These are phyloP conservation scores for Ramalina peruviana DNA, from an alignment of 495 filamentous ascomycete genomes.

Conservation along the genomic window DNA sequence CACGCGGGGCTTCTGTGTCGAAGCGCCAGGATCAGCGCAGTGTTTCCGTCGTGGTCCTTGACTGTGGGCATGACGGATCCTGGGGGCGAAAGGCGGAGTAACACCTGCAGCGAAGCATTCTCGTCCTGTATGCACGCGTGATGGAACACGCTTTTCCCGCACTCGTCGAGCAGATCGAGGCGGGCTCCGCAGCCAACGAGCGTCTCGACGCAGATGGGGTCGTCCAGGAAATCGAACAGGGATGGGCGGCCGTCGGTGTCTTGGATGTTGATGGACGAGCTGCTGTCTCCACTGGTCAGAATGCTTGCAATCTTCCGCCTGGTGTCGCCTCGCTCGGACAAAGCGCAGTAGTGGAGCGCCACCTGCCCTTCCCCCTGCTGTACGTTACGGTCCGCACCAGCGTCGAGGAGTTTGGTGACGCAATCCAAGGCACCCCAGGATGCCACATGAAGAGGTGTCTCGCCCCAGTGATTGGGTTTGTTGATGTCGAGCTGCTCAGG, in stretches of 20 bases:
- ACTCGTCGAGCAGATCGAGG: conserved; percentile 2
- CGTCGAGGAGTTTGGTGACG: conserved; percentile 1
- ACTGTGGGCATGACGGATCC: conserved; percentile 1
- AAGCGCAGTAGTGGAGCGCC: conserved; percentile 4
- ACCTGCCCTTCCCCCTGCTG: conserved; percentile 6
- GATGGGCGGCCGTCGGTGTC: conserved; percentile 6
- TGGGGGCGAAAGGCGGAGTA: background rate
- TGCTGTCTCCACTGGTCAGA: background rate
- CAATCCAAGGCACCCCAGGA: conserved; percentile 3
- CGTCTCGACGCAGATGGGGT: conserved; percentile 3
- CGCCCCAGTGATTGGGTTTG: conserved; percentile 5
- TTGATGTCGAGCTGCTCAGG: conserved; percentile 7
- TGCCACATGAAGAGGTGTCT: conserved; percentile 7
- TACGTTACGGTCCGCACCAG: conserved; percentile 4
- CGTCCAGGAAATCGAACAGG: conserved; percentile 7
- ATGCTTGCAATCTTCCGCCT: conserved; percentile 1
- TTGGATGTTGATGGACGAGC: background rate
- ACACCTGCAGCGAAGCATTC: background rate
- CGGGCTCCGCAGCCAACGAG: background rate
- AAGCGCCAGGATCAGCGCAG: conserved; percentile 5
- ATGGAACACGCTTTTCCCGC: conserved; percentile 4
- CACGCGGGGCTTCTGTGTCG: background rate
- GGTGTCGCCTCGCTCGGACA: conserved; percentile 2
- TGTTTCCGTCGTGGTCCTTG: conserved; percentile 8
- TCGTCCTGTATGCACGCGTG: conserved; percentile 9